A percentile compares a stretch with the other conserved stretches of the same genome.
These are phyloP conservation scores for Trichoderma asperelloides DNA, from an alignment of 495 filamentous ascomycete species.

Conservation along the genomic window DNA sequence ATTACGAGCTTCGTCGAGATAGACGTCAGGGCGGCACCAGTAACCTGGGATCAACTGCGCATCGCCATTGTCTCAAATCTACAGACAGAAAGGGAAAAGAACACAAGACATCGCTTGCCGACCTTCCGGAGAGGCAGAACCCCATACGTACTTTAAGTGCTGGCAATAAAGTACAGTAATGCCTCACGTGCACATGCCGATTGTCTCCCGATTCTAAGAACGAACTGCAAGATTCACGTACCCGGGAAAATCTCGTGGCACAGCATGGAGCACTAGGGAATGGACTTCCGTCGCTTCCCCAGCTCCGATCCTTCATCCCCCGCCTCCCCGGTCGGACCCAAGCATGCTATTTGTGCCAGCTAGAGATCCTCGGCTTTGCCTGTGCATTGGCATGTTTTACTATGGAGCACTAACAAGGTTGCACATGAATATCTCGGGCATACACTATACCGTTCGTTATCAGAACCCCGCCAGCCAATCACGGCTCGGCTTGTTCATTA, in stretches of 20 bases:
- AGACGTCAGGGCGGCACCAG: no score
- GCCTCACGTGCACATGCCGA: neutral
- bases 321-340: neutral
- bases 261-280: neutral
- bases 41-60: no score
- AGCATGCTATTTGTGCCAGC: neutral
- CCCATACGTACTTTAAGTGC: neutral
- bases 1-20: no score
- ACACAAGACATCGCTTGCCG: neutral
- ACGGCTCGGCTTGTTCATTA: conserved; percentile 1
- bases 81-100: neutral
- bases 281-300: neutral
- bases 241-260: neutral
- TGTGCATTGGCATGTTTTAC: neutral
- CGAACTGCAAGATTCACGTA: neutral
- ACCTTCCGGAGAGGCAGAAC: neutral
- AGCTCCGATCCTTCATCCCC: neutral
- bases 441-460: neutral
- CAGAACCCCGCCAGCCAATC: conserved; percentile 5
- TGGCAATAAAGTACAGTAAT: neutral
- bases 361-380: neutral
- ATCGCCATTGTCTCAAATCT: neutral
- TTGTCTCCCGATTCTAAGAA: neutral
- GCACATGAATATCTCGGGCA: neutral
- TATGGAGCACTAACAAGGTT: neutral